These are phyloP conservation scores for Cyclotella cryptica DNA, from an alignment of 108 stramenopile species.

Conservation along the genomic window DNA sequence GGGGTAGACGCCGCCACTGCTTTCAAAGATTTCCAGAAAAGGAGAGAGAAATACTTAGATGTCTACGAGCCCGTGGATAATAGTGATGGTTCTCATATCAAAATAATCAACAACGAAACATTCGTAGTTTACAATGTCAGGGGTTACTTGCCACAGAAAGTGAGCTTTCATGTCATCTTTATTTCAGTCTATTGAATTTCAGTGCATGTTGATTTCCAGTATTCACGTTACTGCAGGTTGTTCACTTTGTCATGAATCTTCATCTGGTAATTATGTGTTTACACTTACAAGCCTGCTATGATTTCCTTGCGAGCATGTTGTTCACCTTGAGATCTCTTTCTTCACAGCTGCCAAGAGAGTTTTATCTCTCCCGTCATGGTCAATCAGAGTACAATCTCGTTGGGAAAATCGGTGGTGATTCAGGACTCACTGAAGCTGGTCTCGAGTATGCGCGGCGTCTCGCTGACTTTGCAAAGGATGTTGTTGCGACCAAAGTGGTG, in stretches of 20 bases:
- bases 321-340: no score
- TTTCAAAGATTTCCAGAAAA: constrained; percentile 82
- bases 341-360: constrained; percentile 68
- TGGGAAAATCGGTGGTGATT: constrained; percentile 99
- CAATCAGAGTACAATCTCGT: constrained; percentile 97
- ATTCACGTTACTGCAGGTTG: constrained; percentile 56
- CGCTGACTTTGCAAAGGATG: constrained; percentile 88
- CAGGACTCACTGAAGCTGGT: constrained; percentile 89
- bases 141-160: constrained; percentile 88
- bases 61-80: constrained; percentile 93
- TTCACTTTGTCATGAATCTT: constrained; percentile 94
- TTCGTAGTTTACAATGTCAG: constrained; percentile 88
- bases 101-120: constrained; percentile 86
- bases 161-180: constrained; percentile 6
- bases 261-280: constrained; percentile 51
- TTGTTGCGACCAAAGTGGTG: constrained; percentile 62
- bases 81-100: constrained; percentile 80
- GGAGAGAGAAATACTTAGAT: constrained; percentile 85
- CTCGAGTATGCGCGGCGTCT: constrained; percentile 91
- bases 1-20: constrained; percentile 79
- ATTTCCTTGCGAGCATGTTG: no score
- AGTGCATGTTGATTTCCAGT: not conserved
- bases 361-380: constrained; percentile 98
- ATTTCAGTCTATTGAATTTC: not conserved
- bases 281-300: no score